These are phyloP conservation scores for Chytriomyces confervae DNA, from an alignment of 192 early-diverging fungal genomes.

Conservation along the genomic window DNA sequence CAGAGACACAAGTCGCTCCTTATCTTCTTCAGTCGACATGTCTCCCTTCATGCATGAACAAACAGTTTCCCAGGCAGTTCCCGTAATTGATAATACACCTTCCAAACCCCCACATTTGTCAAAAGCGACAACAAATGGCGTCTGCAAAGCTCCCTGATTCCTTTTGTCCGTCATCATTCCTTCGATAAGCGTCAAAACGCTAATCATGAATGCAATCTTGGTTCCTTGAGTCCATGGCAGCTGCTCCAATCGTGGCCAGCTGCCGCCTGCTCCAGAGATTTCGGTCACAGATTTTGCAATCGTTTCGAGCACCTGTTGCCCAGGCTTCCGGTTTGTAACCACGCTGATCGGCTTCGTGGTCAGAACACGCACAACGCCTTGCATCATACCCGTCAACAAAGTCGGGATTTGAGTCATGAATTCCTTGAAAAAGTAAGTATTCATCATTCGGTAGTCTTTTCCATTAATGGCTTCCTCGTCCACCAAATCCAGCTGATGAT, in stretches of 20 bases:
- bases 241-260: neutral
- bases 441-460: constrained; percentile 69
- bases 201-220: neutral
- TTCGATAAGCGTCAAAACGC: constrained; percentile 8
- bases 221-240: neutral
- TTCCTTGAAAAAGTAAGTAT: constrained; percentile 67
- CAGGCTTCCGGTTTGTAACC: constrained; percentile 50
- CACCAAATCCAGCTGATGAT: constrained; percentile 20
- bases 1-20: constrained; percentile 49
- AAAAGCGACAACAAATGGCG: constrained; percentile 66
- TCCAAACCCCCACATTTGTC: constrained; percentile 62
- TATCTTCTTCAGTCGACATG: constrained; percentile 34
- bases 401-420: constrained; percentile 71
- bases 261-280: neutral
- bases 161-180: constrained; percentile 52
- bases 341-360: constrained; percentile 62
- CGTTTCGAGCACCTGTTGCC: constrained; percentile 64
- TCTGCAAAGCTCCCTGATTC: constrained; percentile 62
- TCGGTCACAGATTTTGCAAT: constrained; percentile 61
- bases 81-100: constrained; percentile 51
- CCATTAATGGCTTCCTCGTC: constrained; percentile 32
- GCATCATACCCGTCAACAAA: constrained; percentile 66
- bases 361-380: constrained; percentile 70
- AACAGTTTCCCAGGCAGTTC: constrained; percentile 53
- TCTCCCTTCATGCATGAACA: neutral